A percentile compares a stretch with the other conserved stretches of the same genome.
These are phyloP conservation scores for Thalassia testudinum DNA, from an alignment of 116 monocot genomes.

Conservation along the genomic window DNA sequence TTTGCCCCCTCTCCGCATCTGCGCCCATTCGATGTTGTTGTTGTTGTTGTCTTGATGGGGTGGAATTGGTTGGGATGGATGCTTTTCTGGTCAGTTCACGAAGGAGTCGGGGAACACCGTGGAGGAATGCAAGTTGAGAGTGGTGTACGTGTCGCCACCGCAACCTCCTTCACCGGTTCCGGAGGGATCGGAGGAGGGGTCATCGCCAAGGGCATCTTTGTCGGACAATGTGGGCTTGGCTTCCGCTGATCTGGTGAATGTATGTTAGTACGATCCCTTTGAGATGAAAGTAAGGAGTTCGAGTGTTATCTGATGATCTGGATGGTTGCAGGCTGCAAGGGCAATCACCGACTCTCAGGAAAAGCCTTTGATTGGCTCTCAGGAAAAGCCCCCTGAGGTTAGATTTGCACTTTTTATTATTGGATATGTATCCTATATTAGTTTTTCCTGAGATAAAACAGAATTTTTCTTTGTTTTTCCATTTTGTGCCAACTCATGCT, in stretches of 20 bases:
- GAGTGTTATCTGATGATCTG: background rate
- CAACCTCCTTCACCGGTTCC: constrained; percentile 77
- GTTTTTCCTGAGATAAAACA: too few species aligned
- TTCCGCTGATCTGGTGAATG: constrained; percentile 31
- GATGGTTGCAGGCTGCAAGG: constrained; percentile 22
- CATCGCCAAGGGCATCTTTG: constrained; percentile 53
- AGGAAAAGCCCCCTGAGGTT: constrained; percentile 59
- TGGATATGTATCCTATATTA: background rate
- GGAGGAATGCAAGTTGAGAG: constrained; percentile 65
- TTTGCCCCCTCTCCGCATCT: background rate
- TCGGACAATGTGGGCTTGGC: constrained; percentile 30
- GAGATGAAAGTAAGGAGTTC: background rate
- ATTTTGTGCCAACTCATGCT: too few species aligned
- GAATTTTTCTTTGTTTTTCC: too few species aligned
- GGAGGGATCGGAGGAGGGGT: constrained; percentile 80
- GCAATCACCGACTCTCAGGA: constrained; percentile 23
- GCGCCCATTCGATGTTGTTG: background rate
- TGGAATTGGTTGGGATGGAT: background rate
- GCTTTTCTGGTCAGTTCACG: constrained; percentile 31
- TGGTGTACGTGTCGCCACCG: constrained; percentile 65
- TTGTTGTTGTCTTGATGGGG: background rate
- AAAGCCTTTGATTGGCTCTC: constrained; percentile 40
- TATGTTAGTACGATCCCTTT: constrained; percentile 4
- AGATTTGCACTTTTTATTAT: constrained; percentile 6
- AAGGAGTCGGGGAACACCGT: constrained; percentile 64